A percentile compares a stretch with the other conserved stretches of the same genome.
These are phyloP conservation scores for Lentinula sp. DNA, from an alignment of 768 basidiomycete genomes.

Conservation along the genomic window DNA sequence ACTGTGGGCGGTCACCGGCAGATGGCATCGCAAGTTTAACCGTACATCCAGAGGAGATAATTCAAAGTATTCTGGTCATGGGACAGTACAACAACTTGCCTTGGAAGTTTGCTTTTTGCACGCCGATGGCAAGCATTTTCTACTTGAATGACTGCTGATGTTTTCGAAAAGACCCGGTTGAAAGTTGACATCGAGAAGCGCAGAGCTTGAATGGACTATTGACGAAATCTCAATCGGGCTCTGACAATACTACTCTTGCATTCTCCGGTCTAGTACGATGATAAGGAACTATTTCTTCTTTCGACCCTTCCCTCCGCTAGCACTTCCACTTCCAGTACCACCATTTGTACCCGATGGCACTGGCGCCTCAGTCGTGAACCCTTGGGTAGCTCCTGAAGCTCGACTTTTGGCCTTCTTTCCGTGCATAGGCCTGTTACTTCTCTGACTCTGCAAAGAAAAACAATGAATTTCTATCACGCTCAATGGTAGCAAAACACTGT, in stretches of 20 bases:
- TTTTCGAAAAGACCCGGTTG: too few species aligned
- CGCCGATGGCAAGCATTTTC: too few species aligned
- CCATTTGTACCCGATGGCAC: conserved; percentile 19
- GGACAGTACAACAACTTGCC: too few species aligned
- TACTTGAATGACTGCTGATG: too few species aligned
- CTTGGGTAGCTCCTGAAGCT: conserved; percentile 68
- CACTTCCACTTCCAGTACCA: conserved; percentile 30
- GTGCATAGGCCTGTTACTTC: conserved; percentile 51
- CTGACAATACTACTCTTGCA: not conserved
- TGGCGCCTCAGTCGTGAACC: conserved; percentile 37
- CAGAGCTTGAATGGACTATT: too few species aligned
- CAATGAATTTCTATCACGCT: too few species aligned
- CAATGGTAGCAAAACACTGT: too few species aligned
- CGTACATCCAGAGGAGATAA: not conserved
- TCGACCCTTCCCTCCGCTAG: conserved; percentile 49
- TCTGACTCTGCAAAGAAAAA: not conserved
- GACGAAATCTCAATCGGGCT: not conserved
- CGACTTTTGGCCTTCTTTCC: conserved; percentile 46
- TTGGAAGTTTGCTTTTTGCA: too few species aligned
- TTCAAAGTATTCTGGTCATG: too few species aligned
- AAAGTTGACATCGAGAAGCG: too few species aligned
- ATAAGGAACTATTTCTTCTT: conserved; percentile 50
- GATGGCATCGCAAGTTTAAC: not conserved
- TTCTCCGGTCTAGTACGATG: not conserved
- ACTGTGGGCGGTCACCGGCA: not conserved